Base-by-base conservation (phyloP, 2,329 filamentous ascomycete genomes). In the Fusarium fracticaudum region DNA sequence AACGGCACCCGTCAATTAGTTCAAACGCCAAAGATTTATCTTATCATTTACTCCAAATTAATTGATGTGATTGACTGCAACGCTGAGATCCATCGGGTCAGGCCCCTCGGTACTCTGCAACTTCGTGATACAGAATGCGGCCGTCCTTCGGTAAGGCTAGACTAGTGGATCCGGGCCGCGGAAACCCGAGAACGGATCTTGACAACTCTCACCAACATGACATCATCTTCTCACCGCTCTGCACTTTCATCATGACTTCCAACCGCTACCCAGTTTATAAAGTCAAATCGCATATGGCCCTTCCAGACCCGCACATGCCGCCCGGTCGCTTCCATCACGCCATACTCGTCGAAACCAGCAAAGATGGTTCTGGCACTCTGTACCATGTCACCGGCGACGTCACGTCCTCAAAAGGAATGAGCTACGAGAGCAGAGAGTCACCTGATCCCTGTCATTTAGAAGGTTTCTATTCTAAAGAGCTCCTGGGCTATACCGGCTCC, bases 31-130 rank as follows among this genome's bases (percentile, higher is more conserved):
- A 18, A 24, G 3, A 33, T 1, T 8, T 5, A 10, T 9, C 22
- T 3, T 12, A 2, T 12, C 3, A 11, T 3, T 31, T 3, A 4
- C 4, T 8, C 4, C 20, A 0, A 8, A 8, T 15, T 8, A 11
- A 29, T 15, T 11, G 26, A 22, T 4, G 8, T 26, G 26, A 26
- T 26, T 5, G 2, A 18, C 5, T 18, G 4, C n/a, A 47, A 22
- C 14, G 24, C 12, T 14, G 44, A 47, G 18, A 20, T 2, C 18
- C 24, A 1, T 29, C 4, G 2, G 2, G 1, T 5, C 2, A 20
- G 15, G 7, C 11, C 5, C 22, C 22, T 33, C 8, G 8, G 15
- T 10, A 0, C 10, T 50, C 15, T 15, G 6, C 1, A 44, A 10
- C 6, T 33, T 10, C 29, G 22, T 18, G 22, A 24, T 51, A 35